A percentile compares a stretch with the other conserved stretches of the same genome.
These are phyloP conservation scores for Thalassiosira exigua DNA, from an alignment of 352 stramenopile genomes.

Conservation along the genomic window DNA sequence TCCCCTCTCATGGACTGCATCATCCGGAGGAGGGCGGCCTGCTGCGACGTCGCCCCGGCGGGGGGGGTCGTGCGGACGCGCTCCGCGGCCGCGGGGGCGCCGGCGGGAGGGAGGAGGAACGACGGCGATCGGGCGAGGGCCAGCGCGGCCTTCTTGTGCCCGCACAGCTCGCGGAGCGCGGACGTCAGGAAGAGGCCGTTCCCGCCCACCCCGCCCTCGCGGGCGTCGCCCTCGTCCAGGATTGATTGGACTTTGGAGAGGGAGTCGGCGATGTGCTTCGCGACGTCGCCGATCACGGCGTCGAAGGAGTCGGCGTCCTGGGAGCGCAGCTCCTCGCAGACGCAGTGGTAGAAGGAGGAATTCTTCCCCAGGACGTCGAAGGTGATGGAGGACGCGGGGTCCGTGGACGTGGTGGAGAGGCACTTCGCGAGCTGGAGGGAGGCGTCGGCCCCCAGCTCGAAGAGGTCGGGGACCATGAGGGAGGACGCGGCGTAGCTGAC, in stretches of 20 bases:
- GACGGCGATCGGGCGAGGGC: slow-evolving; percentile 48
- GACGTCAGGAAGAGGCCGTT: slow-evolving; percentile 66
- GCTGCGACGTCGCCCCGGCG: slow-evolving; percentile 25
- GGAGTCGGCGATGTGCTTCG: slow-evolving; percentile 39
- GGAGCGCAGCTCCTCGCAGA: slow-evolving; percentile 76
- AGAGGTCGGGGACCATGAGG: slow-evolving; percentile 80
- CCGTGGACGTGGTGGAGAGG: slow-evolving; percentile 55
- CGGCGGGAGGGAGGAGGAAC: slow-evolving; percentile 71
- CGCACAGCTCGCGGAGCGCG: slow-evolving; percentile 67
- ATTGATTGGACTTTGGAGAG: slow-evolving; percentile 63
- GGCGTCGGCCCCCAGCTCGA: slow-evolving; percentile 65
- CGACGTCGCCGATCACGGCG: slow-evolving; percentile 59
- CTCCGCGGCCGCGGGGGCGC: slow-evolving; percentile 55
- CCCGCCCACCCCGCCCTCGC: slow-evolving; percentile 23
- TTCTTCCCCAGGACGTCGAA: slow-evolving; percentile 68
- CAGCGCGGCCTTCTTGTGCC: slow-evolving; percentile 73
- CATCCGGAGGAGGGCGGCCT: slow-evolving; percentile 51
- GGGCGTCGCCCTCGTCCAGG: slow-evolving; percentile 46
- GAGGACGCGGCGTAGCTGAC: slow-evolving; percentile 78
- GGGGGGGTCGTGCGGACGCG: slow-evolving; percentile 46
- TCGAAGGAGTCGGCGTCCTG: slow-evolving; percentile 77
- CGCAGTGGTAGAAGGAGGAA: slow-evolving; percentile 73
- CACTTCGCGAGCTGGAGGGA: slow-evolving; percentile 70
- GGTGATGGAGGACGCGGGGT: slow-evolving; percentile 64
- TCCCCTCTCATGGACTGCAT: slow-evolving; percentile 56